phyloP scores from a whole-genome alignment of 306 rosid genomes.

The Nissolia schottii region DNA sequence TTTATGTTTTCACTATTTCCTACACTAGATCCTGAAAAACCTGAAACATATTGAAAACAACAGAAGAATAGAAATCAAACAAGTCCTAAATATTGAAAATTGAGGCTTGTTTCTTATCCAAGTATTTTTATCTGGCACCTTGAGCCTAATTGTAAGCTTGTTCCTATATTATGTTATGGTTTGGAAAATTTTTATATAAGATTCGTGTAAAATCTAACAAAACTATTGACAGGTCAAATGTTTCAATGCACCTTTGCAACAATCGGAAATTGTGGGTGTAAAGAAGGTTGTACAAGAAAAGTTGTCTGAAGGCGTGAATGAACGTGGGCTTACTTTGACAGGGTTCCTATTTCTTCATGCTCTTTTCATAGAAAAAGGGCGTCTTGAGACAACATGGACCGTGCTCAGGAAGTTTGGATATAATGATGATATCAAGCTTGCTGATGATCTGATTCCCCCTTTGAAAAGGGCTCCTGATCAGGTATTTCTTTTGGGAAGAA shows the following conservation, averaged over 20 bases:
- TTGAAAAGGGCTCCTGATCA: slow-evolving; percentile 72
- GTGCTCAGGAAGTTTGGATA: slow-evolving; percentile 96
- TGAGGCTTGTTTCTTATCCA: not conserved
- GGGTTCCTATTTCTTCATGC: slow-evolving; percentile 98
- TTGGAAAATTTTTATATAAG: not conserved
- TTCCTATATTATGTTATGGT: slow-evolving; percentile 9
- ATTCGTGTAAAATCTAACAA: slow-evolving; percentile 21
- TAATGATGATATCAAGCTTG: slow-evolving; percentile 84
- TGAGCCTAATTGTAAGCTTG: slow-evolving; percentile 11
- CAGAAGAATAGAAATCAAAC: no score
- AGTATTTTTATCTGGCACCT: slow-evolving; percentile 1
- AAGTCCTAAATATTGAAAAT: no score
- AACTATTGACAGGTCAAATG: slow-evolving; percentile 76
- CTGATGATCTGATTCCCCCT: slow-evolving; percentile 77
- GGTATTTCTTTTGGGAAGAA: slow-evolving; percentile 42
- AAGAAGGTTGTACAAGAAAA: slow-evolving; percentile 93
- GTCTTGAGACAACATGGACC: slow-evolving; percentile 98
- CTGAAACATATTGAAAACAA: no score
- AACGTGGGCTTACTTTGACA: slow-evolving; percentile 91
- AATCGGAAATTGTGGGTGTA: slow-evolving; percentile 87
- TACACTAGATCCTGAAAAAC: no score
- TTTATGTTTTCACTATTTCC: no score
- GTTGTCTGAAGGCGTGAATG: slow-evolving; percentile 94
- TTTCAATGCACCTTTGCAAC: slow-evolving; percentile 96
- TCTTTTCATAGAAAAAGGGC: slow-evolving; percentile 91